Percentiles rank a stretch among this genome's conserved stretches.
phyloP scores from a whole-genome alignment of 495 filamentous ascomycete species.

The Penicillium canescens region DNA sequence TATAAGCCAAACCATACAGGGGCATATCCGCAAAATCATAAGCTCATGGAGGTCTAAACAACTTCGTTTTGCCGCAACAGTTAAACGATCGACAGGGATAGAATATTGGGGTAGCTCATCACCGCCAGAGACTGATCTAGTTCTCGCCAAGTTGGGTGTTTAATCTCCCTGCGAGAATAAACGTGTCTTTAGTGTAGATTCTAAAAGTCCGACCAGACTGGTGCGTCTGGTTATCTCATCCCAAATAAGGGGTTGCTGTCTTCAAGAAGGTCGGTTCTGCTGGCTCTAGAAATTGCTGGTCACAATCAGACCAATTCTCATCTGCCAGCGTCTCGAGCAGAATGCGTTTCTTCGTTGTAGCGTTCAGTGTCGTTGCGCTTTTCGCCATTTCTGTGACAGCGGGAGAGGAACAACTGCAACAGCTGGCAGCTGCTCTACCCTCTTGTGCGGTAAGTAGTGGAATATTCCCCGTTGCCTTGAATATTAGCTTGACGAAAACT shows the following conservation, averaged over 20 bases:
- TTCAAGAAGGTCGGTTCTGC: not conserved
- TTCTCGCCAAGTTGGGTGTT: not conserved
- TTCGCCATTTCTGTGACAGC: constrained; percentile 8
- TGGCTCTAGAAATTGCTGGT: not conserved
- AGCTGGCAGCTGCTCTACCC: constrained; percentile 13
- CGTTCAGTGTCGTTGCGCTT: constrained; percentile 2
- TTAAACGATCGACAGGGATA: not conserved
- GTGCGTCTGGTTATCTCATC: not conserved
- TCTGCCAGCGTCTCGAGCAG: not conserved
- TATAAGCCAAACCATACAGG: too few relatives aligned
- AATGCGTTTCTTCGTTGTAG: constrained; percentile 13
- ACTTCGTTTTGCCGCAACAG: not conserved
- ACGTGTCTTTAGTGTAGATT: not conserved
- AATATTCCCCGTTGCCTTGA: not conserved
- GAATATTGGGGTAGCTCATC: too few relatives aligned
- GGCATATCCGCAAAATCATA: too few relatives aligned
- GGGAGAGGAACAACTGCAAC: not conserved
- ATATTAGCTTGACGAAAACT: not conserved
- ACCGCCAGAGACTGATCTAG: too few relatives aligned
- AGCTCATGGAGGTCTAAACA: too few relatives aligned
- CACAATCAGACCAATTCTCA: not conserved
- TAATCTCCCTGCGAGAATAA: not conserved
- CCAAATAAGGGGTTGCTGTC: not conserved
- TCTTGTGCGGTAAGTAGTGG: constrained; percentile 16
- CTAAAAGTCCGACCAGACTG: constrained; percentile 1